These are phyloP conservation scores for Amylostereum areolatum DNA, from an alignment of 1,284 basidiomycete species.

Conservation along the genomic window DNA sequence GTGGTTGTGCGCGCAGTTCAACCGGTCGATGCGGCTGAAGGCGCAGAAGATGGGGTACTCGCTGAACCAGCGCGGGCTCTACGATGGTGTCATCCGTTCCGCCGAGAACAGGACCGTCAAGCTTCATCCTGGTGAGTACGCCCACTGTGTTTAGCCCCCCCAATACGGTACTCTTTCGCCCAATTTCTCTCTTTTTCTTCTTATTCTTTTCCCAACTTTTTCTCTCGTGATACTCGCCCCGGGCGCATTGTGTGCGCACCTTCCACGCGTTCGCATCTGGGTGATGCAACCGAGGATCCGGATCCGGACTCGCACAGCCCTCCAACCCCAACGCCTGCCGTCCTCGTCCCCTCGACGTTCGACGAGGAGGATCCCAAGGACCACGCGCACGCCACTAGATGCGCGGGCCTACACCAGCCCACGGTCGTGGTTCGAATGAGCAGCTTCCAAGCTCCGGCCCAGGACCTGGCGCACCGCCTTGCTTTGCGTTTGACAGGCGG, in stretches of 20 bases:
- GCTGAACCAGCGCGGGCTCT: conserved; percentile 83
- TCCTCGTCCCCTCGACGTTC: no score
- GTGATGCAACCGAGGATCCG: background rate
- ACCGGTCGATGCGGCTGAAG: conserved; percentile 81
- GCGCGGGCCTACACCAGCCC: no score
- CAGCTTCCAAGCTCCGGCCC: no score
- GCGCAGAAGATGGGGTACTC: conserved; percentile 79
- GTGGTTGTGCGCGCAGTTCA: conserved; percentile 61
- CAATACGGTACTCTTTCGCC: conserved; percentile 5
- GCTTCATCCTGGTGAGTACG: conserved; percentile 53
- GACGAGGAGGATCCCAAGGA: no score
- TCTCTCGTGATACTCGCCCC: no score
- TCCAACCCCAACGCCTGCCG: no score
- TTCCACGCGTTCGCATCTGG: background rate
- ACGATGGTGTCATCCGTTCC: conserved; percentile 66
- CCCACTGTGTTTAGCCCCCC: no score
- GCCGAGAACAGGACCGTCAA: conserved; percentile 55
- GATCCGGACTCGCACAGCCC: no score
- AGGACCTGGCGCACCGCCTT: no score
- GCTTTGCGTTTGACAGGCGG: no score
- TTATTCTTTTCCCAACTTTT: conserved; percentile 1
- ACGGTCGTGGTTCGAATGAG: no score
- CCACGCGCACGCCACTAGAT: no score
- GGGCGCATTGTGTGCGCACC: background rate
- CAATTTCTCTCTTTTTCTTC: conserved; percentile 3